phyloP scores from a whole-genome alignment of 2,329 filamentous ascomycete genomes.

The Fonsecaea multimorphosa region DNA sequence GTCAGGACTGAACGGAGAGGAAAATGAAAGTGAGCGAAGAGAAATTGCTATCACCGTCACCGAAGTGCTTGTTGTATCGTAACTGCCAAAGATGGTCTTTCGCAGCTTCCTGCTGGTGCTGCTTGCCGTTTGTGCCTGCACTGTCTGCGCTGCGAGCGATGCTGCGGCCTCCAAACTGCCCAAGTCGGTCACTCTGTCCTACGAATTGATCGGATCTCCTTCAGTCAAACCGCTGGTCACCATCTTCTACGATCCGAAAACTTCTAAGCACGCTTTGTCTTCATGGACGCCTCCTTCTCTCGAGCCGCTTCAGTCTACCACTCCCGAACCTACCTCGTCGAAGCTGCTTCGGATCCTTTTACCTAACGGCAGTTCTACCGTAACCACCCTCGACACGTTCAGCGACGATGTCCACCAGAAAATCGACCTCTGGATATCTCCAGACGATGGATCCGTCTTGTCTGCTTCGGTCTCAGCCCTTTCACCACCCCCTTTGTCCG shows the following conservation, averaged over 20 bases:
- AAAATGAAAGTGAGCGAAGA: not conserved
- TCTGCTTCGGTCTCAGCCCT: conserved; percentile 43
- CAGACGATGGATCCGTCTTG: conserved; percentile 49
- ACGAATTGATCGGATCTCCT: conserved; percentile 36
- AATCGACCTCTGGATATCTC: conserved; percentile 49
- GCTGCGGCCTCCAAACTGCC: conserved; percentile 28
- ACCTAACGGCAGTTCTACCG: conserved; percentile 45
- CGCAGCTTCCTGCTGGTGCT: conserved; percentile 28
- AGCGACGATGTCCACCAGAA: conserved; percentile 41
- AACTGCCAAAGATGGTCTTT: conserved; percentile 15
- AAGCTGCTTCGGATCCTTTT: conserved; percentile 54
- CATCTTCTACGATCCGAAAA: conserved; percentile 50
- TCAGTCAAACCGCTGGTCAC: conserved; percentile 45
- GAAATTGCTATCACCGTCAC: not conserved
- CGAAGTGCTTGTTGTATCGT: not conserved
- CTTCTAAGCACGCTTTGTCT: conserved; percentile 46
- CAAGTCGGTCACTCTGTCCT: conserved; percentile 38
- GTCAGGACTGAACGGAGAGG: conserved; percentile 2
- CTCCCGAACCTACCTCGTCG: conserved; percentile 56
- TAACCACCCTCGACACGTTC: conserved; percentile 48
- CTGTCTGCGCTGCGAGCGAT: conserved; percentile 22
- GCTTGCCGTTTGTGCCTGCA: conserved; percentile 14
- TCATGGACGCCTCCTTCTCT: conserved; percentile 48
- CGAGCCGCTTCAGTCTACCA: conserved; percentile 28
- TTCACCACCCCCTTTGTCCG: conserved; percentile 34